Evolutionary conservation across 139 green algal species (phyloP).

Genomic region (Ettlia oleoabundans): DNA sequence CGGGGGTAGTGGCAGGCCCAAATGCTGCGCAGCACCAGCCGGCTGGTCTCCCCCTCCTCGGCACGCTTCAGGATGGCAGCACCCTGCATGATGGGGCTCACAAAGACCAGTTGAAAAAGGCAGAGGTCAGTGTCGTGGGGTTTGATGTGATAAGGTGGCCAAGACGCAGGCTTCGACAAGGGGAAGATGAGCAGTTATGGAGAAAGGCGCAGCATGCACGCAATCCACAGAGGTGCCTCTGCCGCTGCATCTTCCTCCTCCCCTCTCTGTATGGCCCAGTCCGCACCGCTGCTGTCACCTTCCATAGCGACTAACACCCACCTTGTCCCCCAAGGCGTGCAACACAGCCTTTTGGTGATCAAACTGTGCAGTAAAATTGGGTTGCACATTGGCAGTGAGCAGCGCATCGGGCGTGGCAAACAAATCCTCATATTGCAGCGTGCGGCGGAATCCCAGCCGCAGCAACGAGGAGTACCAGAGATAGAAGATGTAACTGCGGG

Average conservation of each 20-base stretch:
- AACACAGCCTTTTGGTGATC: neutral
- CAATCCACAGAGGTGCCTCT: too few species aligned
- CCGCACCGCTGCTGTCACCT: neutral
- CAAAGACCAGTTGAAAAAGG: neutral
- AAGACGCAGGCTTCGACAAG: too few species aligned
- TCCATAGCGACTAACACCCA: neutral
- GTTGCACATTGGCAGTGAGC: conserved; percentile 24
- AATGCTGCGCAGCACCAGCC: conserved; percentile 35
- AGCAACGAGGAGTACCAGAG: conserved; percentile 29
- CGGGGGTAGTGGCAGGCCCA: conserved; percentile 18
- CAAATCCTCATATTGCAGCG: conserved; percentile 46
- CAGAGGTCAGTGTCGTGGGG: neutral
- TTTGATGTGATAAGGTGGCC: too few species aligned
- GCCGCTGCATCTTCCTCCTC: too few species aligned
- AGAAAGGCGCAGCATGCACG: too few species aligned
- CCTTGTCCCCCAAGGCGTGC: conserved; percentile 3
- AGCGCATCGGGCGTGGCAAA: conserved; percentile 36
- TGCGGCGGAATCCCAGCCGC: conserved; percentile 36
- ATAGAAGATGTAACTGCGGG: conserved; percentile 22
- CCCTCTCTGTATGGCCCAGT: neutral
- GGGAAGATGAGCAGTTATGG: too few species aligned
- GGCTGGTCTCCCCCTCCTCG: conserved; percentile 18
- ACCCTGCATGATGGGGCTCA: neutral
- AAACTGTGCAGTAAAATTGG: conserved; percentile 17
- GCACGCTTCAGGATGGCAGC: conserved; percentile 23